phyloP scores from a whole-genome alignment of 1,284 basidiomycete species.

The Porphyrellus sp. region DNA sequence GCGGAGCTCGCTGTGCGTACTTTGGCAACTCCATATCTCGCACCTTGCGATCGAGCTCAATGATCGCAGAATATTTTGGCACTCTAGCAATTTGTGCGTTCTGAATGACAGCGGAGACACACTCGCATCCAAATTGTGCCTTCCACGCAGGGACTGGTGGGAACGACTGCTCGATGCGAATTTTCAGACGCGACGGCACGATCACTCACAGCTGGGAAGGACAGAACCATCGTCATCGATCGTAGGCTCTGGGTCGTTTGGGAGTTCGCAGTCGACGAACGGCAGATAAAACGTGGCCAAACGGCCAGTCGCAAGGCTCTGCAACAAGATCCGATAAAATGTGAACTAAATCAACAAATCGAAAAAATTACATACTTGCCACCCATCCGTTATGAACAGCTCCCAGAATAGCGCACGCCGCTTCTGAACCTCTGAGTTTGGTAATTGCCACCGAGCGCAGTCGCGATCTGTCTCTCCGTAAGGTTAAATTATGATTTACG shows the following conservation, averaged over 20 bases:
- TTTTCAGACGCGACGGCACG: conserved; percentile 1
- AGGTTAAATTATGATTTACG: conserved; percentile 4
- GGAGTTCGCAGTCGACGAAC: conserved; percentile 64
- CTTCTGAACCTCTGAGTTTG: conserved; percentile 60
- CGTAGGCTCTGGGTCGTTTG: conserved; percentile 51
- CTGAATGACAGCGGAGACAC: conserved; percentile 62
- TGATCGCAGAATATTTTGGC: conserved; percentile 60
- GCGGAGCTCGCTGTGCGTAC: conserved; percentile 46
- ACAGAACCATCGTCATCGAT: conserved; percentile 51
- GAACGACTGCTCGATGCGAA: neutral
- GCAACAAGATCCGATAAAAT: neutral
- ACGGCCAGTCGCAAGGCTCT: conserved; percentile 62
- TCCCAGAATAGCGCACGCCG: conserved; percentile 72
- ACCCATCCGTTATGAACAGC: conserved; percentile 63
- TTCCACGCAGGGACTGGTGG: conserved; percentile 66
- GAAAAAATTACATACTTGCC: conserved; percentile 47
- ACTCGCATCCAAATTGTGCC: conserved; percentile 65
- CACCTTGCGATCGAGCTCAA: conserved; percentile 61
- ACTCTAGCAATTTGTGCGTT: conserved; percentile 61
- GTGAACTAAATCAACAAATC: neutral
- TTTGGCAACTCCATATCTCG: conserved; percentile 59
- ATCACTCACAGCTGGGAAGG: conserved; percentile 52
- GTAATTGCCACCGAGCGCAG: conserved; percentile 62
- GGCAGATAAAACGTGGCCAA: conserved; percentile 62
- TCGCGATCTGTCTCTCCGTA: conserved; percentile 52